These are phyloP conservation scores for Rhododendron mucronatum DNA, from an alignment of 148 eudicot species.

Conservation along the genomic window DNA sequence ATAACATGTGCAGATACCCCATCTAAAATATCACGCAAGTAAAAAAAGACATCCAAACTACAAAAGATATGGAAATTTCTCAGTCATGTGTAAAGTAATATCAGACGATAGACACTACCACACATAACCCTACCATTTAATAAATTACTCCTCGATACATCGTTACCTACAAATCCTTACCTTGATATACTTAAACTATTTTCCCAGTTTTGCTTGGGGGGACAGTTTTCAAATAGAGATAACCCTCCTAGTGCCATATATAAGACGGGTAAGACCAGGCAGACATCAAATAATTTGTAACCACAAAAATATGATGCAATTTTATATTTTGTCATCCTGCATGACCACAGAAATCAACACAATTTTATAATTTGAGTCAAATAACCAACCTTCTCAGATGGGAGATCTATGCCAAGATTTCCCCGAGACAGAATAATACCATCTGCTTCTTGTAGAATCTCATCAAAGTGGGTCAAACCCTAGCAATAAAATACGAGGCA, in stretches of 20 bases:
- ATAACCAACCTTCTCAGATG: constrained; percentile 81
- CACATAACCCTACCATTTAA: background rate
- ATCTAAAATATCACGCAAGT: background rate
- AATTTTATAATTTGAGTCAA: background rate
- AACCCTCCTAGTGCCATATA: background rate
- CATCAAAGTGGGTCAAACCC: constrained; percentile 95
- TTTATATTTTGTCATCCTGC: background rate
- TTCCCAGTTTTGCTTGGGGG: background rate
- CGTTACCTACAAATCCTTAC: background rate
- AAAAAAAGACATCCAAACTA: background rate
- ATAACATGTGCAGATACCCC: background rate
- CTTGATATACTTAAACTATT: background rate
- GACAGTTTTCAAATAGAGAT: background rate
- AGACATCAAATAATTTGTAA: background rate
- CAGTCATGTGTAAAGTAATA: background rate
- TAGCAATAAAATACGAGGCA: constrained; percentile 8
- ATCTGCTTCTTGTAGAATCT: constrained; percentile 92
- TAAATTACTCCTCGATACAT: background rate
- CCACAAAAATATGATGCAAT: background rate
- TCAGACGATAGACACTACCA: background rate
- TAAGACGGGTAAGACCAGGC: background rate
- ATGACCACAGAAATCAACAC: background rate
- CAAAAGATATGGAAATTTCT: background rate
- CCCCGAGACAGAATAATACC: constrained; percentile 98
- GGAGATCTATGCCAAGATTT: constrained; percentile 96